A percentile compares a stretch with the other conserved stretches of the same genome.
phyloP scores from a whole-genome alignment of 139 green algal genomes.

The Yamagishiella unicocca region DNA sequence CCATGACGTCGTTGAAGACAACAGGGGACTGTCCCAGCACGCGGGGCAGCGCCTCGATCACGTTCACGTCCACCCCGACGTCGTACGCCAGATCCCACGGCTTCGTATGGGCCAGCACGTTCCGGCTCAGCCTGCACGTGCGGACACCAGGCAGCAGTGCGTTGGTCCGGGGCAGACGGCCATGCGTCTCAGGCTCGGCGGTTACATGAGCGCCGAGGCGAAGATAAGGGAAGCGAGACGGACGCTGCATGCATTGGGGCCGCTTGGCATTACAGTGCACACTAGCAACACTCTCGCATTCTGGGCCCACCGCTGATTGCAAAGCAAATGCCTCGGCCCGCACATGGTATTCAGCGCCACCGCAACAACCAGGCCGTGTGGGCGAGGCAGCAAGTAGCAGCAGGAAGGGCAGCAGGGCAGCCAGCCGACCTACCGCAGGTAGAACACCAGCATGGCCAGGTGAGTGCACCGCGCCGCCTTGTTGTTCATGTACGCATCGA shows the following conservation, averaged over 20 bases:
- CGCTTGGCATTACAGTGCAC: not conserved
- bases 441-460: conserved; percentile 39
- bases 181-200: not conserved
- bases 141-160: not conserved
- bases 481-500: not conserved
- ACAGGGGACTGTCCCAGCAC: not conserved
- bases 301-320: not conserved
- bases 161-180: not conserved
- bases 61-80: not conserved
- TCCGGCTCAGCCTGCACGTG: conserved; percentile 23
- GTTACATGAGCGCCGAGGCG: not conserved
- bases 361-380: not conserved
- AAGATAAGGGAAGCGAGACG: not conserved
- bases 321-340: not conserved
- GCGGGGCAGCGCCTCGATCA: conserved; percentile 8
- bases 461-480: not conserved
- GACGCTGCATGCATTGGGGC: not conserved
- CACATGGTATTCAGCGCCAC: not conserved
- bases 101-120: conserved; percentile 6
- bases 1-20: not conserved
- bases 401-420: conserved; percentile 4
- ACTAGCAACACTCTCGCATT: not conserved
- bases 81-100: not conserved
- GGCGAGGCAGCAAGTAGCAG: too few relatives aligned
- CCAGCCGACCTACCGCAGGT: conserved; percentile 32